phyloP scores from a whole-genome alignment of 495 filamentous ascomycete genomes.

The Neurospora tetraspora region DNA sequence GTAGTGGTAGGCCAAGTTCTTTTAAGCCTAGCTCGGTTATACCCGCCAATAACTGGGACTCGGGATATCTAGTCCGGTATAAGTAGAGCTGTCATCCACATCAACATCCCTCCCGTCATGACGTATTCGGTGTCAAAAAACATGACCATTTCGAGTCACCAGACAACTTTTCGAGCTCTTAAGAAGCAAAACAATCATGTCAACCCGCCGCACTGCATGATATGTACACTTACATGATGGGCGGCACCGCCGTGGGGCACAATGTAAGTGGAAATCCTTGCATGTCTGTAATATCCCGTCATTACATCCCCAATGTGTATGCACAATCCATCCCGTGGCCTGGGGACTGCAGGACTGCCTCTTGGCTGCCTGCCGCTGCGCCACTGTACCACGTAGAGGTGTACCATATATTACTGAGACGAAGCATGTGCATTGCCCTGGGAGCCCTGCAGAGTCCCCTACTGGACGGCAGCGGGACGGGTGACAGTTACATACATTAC shows the following conservation, averaged over 20 bases:
- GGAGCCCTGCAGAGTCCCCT: not conserved
- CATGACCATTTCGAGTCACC: not conserved
- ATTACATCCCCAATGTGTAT: not conserved
- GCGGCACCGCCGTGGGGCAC: not conserved
- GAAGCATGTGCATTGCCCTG: not conserved
- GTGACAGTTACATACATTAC: not conserved
- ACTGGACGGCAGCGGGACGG: not conserved
- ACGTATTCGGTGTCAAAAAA: not conserved
- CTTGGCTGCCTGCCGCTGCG: not conserved
- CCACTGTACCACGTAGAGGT: not conserved
- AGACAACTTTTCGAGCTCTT: not conserved
- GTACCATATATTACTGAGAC: not conserved
- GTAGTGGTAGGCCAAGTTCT: too few relatives aligned
- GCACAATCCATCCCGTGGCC: not conserved
- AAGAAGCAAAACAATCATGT: not conserved
- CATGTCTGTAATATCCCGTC: not conserved
- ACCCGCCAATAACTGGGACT: not conserved
- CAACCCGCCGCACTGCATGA: not conserved
- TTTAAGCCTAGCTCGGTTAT: not conserved
- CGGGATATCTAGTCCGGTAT: not conserved
- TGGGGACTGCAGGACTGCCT: not conserved
- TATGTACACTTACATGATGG: not conserved
- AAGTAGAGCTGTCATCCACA: not conserved
- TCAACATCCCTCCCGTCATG: not conserved
- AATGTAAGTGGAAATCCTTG: not conserved